Percentiles rank a stretch among this genome's conserved stretches.
Evolutionary conservation across 2,329 filamentous ascomycete genomes (phyloP).

Genomic region (Aspergillus thermomutatus): DNA sequence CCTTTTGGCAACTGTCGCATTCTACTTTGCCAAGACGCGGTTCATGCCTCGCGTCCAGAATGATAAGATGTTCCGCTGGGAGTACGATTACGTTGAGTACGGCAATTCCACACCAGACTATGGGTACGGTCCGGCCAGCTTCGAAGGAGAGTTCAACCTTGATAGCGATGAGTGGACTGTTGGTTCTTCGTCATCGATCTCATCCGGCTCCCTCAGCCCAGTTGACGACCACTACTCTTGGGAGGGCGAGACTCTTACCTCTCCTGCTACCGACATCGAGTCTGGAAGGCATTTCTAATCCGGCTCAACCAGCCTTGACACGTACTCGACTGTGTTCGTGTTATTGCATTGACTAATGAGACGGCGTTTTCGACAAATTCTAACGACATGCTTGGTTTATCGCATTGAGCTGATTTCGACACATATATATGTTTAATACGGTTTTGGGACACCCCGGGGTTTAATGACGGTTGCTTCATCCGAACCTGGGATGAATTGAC

Average conservation of each 20-base stretch:
- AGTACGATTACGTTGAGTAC: conserved; percentile 89
- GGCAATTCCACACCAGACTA: conserved; percentile 60
- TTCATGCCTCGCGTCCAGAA: conserved; percentile 79
- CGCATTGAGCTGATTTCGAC: conserved; percentile 39
- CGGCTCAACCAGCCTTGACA: background rate
- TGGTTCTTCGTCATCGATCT: conserved; percentile 75
- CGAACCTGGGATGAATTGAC: conserved; percentile 17
- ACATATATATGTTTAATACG: conserved; percentile 38
- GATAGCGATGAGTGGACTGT: conserved; percentile 89
- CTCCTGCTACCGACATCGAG: conserved; percentile 37
- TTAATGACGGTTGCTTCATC: conserved; percentile 16
- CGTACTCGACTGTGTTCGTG: conserved; percentile 14
- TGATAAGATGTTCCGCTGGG: conserved; percentile 87
- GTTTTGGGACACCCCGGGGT: conserved; percentile 16
- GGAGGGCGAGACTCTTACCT: conserved; percentile 40
- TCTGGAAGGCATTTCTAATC: conserved; percentile 30
- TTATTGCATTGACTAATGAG: conserved; percentile 29
- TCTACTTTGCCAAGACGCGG: conserved; percentile 74
- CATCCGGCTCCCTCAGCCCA: conserved; percentile 61
- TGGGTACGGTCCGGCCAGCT: conserved; percentile 54
- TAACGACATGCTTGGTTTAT: conserved; percentile 37
- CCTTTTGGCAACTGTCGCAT: conserved; percentile 71
- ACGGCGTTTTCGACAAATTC: conserved; percentile 33
- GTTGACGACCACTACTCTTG: conserved; percentile 56
- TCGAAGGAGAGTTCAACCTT: conserved; percentile 55